phyloP scores from a whole-genome alignment of 208 protist species.

The Leptomonas seymouri region DNA sequence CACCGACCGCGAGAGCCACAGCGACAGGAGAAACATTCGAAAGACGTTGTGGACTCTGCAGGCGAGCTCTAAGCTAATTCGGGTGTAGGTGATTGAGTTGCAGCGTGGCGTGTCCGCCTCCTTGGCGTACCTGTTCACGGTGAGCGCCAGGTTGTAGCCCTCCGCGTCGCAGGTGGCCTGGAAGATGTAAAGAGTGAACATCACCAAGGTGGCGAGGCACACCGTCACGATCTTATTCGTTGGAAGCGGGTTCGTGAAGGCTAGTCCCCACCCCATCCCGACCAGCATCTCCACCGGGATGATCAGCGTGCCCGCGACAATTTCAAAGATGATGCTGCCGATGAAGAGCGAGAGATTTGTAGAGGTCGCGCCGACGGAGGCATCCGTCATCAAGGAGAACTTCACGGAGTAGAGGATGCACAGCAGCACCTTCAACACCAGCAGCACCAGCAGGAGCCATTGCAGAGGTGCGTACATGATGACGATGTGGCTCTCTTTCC shows the following conservation, averaged over 20 bases:
- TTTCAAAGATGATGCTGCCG: conserved; percentile 31
- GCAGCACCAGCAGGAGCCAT: conserved; percentile 44
- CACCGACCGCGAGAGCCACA: conserved; percentile 31
- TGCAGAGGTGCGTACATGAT: conserved; percentile 63
- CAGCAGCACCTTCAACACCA: conserved; percentile 42
- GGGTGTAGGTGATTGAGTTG: conserved; percentile 31
- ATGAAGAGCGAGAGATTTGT: conserved; percentile 15
- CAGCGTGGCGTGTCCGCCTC: conserved; percentile 2
- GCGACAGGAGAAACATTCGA: conserved; percentile 28
- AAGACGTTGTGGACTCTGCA: conserved; percentile 42
- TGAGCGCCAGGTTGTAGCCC: conserved; percentile 26
- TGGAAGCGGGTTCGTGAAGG: conserved; percentile 37
- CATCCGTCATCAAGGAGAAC: conserved; percentile 28
- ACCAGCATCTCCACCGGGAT: conserved; percentile 59
- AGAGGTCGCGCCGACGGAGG: not conserved
- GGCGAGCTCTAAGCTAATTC: conserved; percentile 13
- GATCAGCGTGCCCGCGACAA: conserved; percentile 27
- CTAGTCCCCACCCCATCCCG: conserved; percentile 65
- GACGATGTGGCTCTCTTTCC: conserved; percentile 34
- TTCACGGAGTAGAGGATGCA: conserved; percentile 36
- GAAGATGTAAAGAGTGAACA: conserved; percentile 41
- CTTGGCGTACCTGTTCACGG: conserved; percentile 27
- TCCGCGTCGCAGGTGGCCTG: conserved; percentile 28
- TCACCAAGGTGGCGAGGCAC: conserved; percentile 31
- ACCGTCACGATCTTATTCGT: conserved; percentile 40